phyloP scores from a whole-genome alignment of 306 rosid species.

The Quercus parvula region DNA sequence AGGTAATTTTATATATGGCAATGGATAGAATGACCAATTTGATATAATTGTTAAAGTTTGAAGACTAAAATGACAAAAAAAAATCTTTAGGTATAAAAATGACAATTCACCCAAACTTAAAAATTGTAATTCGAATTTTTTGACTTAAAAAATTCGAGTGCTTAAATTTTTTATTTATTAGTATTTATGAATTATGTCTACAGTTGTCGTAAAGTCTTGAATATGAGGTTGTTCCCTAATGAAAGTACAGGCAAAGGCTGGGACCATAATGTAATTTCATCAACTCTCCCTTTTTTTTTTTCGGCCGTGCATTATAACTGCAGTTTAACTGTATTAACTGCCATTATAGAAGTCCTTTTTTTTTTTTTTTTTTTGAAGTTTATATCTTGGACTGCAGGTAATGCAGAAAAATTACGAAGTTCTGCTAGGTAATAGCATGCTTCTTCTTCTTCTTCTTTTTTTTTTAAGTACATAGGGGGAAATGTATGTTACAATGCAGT shows the following conservation, averaged over 20 bases:
- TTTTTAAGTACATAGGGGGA: not conserved
- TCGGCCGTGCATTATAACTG: not conserved
- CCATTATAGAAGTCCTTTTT: not conserved
- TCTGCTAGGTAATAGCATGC: constrained; percentile 47
- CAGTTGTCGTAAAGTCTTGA: constrained; percentile 90
- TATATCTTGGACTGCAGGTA: constrained; percentile 36
- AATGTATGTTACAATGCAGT: not conserved
- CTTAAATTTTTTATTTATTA: not conserved
- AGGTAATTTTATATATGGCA: no score
- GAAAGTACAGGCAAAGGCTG: constrained; percentile 72
- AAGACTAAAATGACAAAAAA: no score
- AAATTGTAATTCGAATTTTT: no score
- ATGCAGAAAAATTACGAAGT: constrained; percentile 79
- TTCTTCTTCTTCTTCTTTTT: no score
- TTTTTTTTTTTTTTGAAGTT: not conserved
- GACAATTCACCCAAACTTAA: no score
- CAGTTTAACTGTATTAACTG: constrained; percentile 7
- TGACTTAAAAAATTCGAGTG: no score
- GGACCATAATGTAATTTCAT: constrained; percentile 61
- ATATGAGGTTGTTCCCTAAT: constrained; percentile 81
- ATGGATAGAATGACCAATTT: no score
- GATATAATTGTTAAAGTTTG: no score
- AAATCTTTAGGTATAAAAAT: no score
- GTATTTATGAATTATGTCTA: not conserved
- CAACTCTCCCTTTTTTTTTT: not conserved